Conservation (phyloP, 768 basidiomycete species). For the Amanita rubescens region DNA sequence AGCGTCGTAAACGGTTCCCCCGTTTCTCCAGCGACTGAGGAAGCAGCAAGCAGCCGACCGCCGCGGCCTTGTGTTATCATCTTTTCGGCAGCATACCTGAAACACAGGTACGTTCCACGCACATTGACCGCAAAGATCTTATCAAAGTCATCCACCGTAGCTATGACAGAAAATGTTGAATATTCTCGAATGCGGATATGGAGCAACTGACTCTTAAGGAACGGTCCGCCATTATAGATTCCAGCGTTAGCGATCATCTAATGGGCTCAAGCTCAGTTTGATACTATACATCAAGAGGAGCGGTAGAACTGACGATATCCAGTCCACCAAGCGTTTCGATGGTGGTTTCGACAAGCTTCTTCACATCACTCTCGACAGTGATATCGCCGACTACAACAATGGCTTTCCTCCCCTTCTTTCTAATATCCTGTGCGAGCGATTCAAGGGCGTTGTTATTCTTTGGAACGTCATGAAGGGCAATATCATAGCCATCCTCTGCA, state of each 20-base stretch:
- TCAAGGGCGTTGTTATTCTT: conserved; percentile 8
- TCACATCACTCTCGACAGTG: conserved; percentile 27
- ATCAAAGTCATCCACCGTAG: conserved; percentile 25
- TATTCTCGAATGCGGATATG: background rate
- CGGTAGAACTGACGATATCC: conserved; percentile 14
- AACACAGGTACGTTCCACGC: conserved; percentile 31
- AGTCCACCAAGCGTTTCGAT: conserved; percentile 27
- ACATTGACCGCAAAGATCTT: conserved; percentile 26
- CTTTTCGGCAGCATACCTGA: conserved; percentile 31
- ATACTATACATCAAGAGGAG: background rate
- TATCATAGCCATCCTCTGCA: conserved; percentile 9
- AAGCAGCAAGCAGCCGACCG: conserved; percentile 37
- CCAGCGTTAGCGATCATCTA: conserved; percentile 32
- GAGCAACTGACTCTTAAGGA: conserved; percentile 18
- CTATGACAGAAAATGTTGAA: conserved; percentile 7
- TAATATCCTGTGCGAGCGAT: conserved; percentile 15
- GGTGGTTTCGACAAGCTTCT: conserved; percentile 24
- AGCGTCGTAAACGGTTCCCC: conserved; percentile 13
- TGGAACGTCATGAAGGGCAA: background rate
- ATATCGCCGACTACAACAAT: conserved; percentile 25
- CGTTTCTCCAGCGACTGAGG: conserved; percentile 30
- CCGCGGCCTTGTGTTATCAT: conserved; percentile 39
- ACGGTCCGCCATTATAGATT: conserved; percentile 10
- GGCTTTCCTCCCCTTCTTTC: conserved; percentile 15
- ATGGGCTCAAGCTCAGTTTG: background rate